Evolutionary conservation across 495 filamentous ascomycete genomes (phyloP).

Genomic region (Tricharina praecox): DNA sequence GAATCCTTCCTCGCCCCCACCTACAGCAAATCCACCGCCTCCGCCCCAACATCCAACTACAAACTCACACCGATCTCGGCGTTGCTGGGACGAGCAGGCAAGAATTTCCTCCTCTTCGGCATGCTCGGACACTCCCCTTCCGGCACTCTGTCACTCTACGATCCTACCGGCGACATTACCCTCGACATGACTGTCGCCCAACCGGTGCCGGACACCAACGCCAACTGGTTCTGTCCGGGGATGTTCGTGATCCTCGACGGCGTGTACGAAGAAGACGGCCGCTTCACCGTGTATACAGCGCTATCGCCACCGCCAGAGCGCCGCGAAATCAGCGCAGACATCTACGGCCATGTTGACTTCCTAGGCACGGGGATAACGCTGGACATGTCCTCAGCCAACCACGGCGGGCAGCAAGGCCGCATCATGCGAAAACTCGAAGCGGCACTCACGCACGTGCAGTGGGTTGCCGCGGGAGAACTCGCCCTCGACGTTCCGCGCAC

Average conservation of each 20-base stretch:
- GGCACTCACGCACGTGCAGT: constrained; percentile 29
- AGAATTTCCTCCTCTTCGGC: constrained; percentile 71
- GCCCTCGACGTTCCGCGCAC: constrained; percentile 67
- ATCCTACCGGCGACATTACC: constrained; percentile 70
- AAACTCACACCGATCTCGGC: constrained; percentile 89
- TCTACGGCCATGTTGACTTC: constrained; percentile 95
- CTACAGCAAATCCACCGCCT: constrained; percentile 41
- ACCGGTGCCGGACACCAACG: constrained; percentile 57
- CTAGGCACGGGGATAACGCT: constrained; percentile 37
- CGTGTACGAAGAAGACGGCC: constrained; percentile 83
- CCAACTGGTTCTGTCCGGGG: constrained; percentile 77
- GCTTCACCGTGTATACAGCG: constrained; percentile 74
- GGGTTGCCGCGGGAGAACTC: constrained; percentile 64
- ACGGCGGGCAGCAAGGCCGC: constrained; percentile 71
- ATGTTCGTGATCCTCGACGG: constrained; percentile 93
- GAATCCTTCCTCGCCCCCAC: constrained; percentile 77
- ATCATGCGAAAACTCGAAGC: constrained; percentile 64
- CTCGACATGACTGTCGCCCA: constrained; percentile 68
- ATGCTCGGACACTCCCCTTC: constrained; percentile 67
- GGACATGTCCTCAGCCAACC: constrained; percentile 20
- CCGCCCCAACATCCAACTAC: constrained; percentile 44
- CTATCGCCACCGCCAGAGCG: constrained; percentile 82
- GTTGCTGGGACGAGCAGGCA: constrained; percentile 73
- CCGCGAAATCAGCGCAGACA: constrained; percentile 58
- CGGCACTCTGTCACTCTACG: constrained; percentile 63